Evolutionary conservation across 139 green algal species (phyloP).

Genomic region (Auxenochlorella pyrenoidosa): DNA sequence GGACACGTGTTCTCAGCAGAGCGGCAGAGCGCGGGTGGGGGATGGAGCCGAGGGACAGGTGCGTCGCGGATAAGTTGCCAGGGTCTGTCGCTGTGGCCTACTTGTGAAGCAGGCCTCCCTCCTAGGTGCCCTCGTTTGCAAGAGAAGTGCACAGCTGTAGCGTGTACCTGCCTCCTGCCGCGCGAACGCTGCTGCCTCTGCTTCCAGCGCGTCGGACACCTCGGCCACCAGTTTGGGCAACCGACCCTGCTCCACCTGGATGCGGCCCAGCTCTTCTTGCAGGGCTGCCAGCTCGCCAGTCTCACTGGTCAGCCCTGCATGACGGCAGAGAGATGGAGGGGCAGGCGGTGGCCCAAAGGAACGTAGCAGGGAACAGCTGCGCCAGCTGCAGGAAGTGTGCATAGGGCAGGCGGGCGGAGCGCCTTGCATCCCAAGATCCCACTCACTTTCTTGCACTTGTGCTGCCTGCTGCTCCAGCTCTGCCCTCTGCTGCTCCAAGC

Average conservation of each 20-base stretch:
- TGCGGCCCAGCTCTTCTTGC: conserved; percentile 27
- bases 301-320: conserved; percentile 36
- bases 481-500: conserved; percentile 30
- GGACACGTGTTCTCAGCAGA: no score
- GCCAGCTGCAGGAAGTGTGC: no score
- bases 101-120: no score
- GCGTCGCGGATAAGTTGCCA: no score
- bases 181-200: conserved; percentile 28
- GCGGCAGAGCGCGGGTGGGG: no score
- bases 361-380: no score
- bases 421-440: no score
- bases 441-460: conserved; percentile 31
- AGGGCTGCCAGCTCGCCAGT: conserved; percentile 9
- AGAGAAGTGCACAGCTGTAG: background rate
- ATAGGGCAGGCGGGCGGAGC: no score
- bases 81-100: no score
- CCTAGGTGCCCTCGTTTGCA: no score
- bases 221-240: conserved; percentile 33
- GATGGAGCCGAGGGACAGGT: no score
- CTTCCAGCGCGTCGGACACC: conserved; percentile 36
- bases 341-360: no score
- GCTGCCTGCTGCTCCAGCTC: conserved; percentile 23
- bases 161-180: conserved; percentile 30
- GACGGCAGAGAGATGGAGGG: background rate
- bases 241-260: conserved; percentile 24